phyloP scores from a whole-genome alignment of 2,329 filamentous ascomycete genomes.

The Penicillium sclerotigenum region DNA sequence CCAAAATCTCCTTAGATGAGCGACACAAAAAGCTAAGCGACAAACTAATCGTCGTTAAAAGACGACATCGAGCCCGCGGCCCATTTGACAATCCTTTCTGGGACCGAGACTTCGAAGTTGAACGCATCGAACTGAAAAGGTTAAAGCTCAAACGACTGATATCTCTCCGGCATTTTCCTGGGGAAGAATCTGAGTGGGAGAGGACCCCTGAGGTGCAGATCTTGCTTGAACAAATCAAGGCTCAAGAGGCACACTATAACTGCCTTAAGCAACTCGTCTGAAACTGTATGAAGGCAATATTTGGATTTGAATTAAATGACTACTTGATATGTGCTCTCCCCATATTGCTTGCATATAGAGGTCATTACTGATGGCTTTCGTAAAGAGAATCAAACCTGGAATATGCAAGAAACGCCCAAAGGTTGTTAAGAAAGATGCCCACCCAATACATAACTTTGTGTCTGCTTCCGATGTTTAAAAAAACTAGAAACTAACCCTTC shows the following conservation, averaged over 20 bases:
- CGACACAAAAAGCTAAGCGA: neutral
- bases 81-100: neutral
- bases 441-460: neutral
- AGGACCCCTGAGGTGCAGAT: neutral
- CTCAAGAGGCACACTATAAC: neutral
- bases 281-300: neutral
- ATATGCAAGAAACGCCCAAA: neutral
- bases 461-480: too few species aligned
- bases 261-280: neutral
- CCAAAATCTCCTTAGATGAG: neutral
- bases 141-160: neutral
- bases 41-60: neutral
- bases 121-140: neutral
- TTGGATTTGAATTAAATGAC: neutral
- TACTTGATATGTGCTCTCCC: neutral
- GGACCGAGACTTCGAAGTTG: neutral
- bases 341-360: neutral
- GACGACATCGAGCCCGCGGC: neutral
- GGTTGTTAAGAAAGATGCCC: neutral
- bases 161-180: neutral
- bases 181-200: neutral
- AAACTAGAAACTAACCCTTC: neutral
- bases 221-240: neutral
- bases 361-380: neutral
- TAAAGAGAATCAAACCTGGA: neutral